These are phyloP conservation scores for Collybiopsis confluens DNA, from an alignment of 768 basidiomycete species.

Conservation along the genomic window DNA sequence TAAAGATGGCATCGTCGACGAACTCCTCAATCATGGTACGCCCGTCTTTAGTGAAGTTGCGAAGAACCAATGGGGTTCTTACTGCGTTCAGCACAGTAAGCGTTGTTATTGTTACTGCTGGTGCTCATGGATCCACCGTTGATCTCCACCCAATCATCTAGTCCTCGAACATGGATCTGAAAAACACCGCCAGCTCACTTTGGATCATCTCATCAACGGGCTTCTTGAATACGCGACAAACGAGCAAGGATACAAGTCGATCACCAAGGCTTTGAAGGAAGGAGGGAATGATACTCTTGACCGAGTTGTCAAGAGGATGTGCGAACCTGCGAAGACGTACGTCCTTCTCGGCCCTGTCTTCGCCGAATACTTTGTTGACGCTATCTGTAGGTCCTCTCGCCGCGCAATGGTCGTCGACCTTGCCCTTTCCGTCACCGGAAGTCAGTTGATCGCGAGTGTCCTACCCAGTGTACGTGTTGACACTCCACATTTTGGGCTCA, in stretches of 20 bases:
- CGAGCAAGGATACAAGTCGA: slow-evolving; percentile 84
- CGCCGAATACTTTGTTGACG: slow-evolving; percentile 18
- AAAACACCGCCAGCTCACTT: slow-evolving; percentile 67
- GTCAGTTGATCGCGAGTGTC: slow-evolving; percentile 80
- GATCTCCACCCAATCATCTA: slow-evolving; percentile 22
- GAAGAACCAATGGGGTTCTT: slow-evolving; percentile 88
- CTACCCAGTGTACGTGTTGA: slow-evolving; percentile 58
- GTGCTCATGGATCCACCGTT: neutral
- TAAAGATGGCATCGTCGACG: slow-evolving; percentile 81
- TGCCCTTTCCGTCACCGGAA: slow-evolving; percentile 78
- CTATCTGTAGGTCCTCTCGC: slow-evolving; percentile 41
- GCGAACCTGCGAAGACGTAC: slow-evolving; percentile 80
- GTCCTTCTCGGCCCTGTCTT: slow-evolving; percentile 8
- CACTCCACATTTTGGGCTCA: neutral
- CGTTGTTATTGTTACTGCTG: no score
- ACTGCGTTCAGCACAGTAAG: slow-evolving; percentile 83
- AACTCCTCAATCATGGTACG: slow-evolving; percentile 71
- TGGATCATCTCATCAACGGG: slow-evolving; percentile 75
- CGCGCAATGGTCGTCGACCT: slow-evolving; percentile 85
- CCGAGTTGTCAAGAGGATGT: slow-evolving; percentile 75
- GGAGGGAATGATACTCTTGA: slow-evolving; percentile 74
- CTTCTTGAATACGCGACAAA: slow-evolving; percentile 76
- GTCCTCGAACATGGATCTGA: slow-evolving; percentile 84
- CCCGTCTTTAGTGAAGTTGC: slow-evolving; percentile 69
- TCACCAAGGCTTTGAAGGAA: slow-evolving; percentile 84